Evolutionary conservation across 2,329 filamentous ascomycete genomes (phyloP), one percentile per base, ranked within the genome.

Genomic region (Ambrosiella cleistominuta): DNA sequence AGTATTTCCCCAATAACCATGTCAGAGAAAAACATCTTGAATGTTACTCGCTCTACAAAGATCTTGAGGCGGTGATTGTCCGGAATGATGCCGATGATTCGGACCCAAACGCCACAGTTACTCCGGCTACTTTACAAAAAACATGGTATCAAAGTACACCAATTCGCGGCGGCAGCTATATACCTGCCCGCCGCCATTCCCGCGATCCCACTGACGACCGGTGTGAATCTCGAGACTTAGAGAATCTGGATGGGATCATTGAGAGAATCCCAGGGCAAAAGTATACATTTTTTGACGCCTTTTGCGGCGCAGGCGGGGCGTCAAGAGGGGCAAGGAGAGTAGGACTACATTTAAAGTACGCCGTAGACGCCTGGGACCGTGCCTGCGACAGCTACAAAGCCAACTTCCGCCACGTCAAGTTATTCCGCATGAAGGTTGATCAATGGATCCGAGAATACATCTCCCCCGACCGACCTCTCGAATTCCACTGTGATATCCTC

Each of bases 241-340:
- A 17, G 7, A 19, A 17, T 15, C 12, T 4, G 36, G 49, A 36
- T 38, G 7, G 12, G 9, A 50, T 15, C 40, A 52, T 56, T 38
- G 8, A 54, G 9, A 57, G 65, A 13, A 38, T 59, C 0, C 59
- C 58, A 0, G 67, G 67, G 0, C 75, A 79, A 51, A 72, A 71
- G 44, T 87, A 87, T 61, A 85, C 81, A 0, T 79, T 83, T 27
- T 84, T 80, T 1, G 88, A 93, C 64, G 75, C 78, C 0, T 93
- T 87, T 62, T 85, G 80, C 39, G 86, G 87, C 1, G 84, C 78
- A 1, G 86, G 88, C 0, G 87, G 87, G 3, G 78, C 80, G 0
- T 85, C 85, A 0, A 71, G 76, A 1, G 87, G 85, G 0, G 85
- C 85, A 0, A 66, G 71, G 17, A 66, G 67, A 12, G 74, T 74